Evolutionary conservation across 2,329 filamentous ascomycete genomes (phyloP).

Genomic region (Xylaria hypoxylon): DNA sequence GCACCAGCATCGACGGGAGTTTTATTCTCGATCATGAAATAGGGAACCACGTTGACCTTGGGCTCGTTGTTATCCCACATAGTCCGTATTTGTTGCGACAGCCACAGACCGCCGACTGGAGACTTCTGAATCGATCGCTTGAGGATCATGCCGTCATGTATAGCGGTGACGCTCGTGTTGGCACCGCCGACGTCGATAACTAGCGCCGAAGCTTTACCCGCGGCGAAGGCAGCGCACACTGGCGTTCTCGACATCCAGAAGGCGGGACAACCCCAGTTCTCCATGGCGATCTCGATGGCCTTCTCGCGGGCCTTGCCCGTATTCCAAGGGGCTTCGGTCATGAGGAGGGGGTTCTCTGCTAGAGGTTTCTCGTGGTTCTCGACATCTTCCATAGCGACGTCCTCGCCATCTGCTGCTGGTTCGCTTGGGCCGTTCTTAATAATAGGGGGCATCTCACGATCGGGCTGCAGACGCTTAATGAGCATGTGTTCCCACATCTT

Average conservation of each 20-base stretch:
- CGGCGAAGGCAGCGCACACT: slow-evolving; percentile 89
- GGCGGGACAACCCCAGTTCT: slow-evolving; percentile 93
- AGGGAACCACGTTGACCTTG: slow-evolving; percentile 80
- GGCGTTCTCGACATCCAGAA: slow-evolving; percentile 93
- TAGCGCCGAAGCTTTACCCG: slow-evolving; percentile 91
- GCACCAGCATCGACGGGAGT: slow-evolving; percentile 87
- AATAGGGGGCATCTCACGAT: slow-evolving; percentile 74
- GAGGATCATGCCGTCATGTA: slow-evolving; percentile 94
- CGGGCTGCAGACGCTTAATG: slow-evolving; percentile 85
- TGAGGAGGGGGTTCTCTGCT: slow-evolving; percentile 87
- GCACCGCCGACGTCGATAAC: slow-evolving; percentile 62
- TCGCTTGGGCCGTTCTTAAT: slow-evolving; percentile 85
- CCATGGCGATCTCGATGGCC: slow-evolving; percentile 95
- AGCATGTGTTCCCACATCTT: slow-evolving; percentile 94
- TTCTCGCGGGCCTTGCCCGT: slow-evolving; percentile 88
- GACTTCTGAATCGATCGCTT: slow-evolving; percentile 91
- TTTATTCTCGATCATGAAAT: slow-evolving; percentile 90
- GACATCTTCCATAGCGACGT: slow-evolving; percentile 67
- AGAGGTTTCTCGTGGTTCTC: slow-evolving; percentile 81
- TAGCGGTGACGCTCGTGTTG: slow-evolving; percentile 62
- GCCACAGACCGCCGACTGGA: slow-evolving; percentile 86
- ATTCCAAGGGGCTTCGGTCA: slow-evolving; percentile 97
- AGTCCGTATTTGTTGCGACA: slow-evolving; percentile 86
- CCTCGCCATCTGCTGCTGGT: slow-evolving; percentile 71
- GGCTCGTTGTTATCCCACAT: slow-evolving; percentile 79